Percentiles rank a stretch among this genome's conserved stretches.
Conservation (phyloP, 495 filamentous ascomycete species). For the Neohortaea acidophila region DNA sequence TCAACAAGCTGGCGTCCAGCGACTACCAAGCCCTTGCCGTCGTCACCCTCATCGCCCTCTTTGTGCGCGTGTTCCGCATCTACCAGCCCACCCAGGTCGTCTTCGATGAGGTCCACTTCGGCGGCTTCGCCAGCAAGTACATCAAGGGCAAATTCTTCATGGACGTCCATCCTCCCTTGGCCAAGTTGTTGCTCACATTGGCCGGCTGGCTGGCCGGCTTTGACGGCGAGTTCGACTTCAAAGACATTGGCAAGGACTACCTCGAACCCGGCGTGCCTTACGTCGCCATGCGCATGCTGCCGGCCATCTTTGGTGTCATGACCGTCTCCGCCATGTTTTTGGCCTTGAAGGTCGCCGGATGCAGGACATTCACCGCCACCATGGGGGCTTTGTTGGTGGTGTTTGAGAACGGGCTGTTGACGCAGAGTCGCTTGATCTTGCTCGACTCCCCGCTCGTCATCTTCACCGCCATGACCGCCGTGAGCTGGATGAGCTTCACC, state of each 20-base stretch:
- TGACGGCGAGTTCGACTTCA: conserved; percentile 92
- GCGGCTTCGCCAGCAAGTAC: conserved; percentile 94
- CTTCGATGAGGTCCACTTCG: conserved; percentile 98
- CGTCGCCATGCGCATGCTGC: conserved; percentile 91
- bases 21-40: conserved; percentile 64
- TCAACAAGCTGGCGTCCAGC: conserved; percentile 48
- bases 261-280: conserved; percentile 88
- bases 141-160: conserved; percentile 98
- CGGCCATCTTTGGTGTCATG: conserved; percentile 72
- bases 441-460: conserved; percentile 90
- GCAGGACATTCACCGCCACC: conserved; percentile 64
- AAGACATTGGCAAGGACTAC: conserved; percentile 99
- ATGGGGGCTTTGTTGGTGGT: conserved; percentile 75
- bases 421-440: conserved; percentile 86
- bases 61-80: conserved; percentile 84
- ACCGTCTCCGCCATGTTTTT: conserved; percentile 86
- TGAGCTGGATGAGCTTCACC: conserved; percentile 83
- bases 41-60: conserved; percentile 58
- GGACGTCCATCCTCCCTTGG: conserved; percentile 97
- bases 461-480: conserved; percentile 80
- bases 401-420: conserved; percentile 90
- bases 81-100: conserved; percentile 94
- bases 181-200: conserved; percentile 87
- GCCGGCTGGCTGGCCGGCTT: conserved; percentile 93
- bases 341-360: conserved; percentile 81